Evolutionary conservation across 2,329 filamentous ascomycete species (phyloP), one percentile per base, ranked within the genome.

Genomic region (Aureobasidium sp.): DNA sequence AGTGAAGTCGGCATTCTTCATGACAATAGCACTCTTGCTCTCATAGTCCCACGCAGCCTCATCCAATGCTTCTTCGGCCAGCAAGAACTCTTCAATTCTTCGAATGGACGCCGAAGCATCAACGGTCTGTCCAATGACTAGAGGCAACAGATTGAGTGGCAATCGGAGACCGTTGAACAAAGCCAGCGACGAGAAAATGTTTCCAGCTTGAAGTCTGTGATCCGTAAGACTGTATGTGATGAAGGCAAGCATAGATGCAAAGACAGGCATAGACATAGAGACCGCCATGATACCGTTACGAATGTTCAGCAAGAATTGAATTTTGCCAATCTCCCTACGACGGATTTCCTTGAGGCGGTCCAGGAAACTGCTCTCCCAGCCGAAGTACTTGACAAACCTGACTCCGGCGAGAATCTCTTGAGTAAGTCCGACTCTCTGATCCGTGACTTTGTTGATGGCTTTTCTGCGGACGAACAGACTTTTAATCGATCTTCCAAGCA

Each of bases 351-450:
- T 80, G 14, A 96, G 77, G 12, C 90, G 83, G 47, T 83, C 77
- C 11, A 96, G 73, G 64, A 97, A 96, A 29, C 88, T 86, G 55
- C 79, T 85, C 66, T 97, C 91, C 91, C 91, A 97, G 6, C 90
- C 90, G 65, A 96, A 97, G 68, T 83, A 96, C 68, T 97, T 97
- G 70, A 97, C 91, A 64, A 97, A 96, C 22, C 90, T 81, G 21
- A 96, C 90, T 0, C 89, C 88, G 60, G 90, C 85, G 12, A 97
- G 65, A 48, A 97, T 95, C 66, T 97, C 91, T 65, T 96, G 90
- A 0, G 90, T 96, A 29, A 97, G 74, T 49, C 86, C 86, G 6
- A 97, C 90, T 58, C 91, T 82, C 70, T 94, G 87, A 66, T 97
- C 91, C 2, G 91, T 97, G 56, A 96, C 81, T 63, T 90, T 90